phyloP scores from a whole-genome alignment of 2,329 filamentous ascomycete genomes.

The Pseudocercospora musae region DNA sequence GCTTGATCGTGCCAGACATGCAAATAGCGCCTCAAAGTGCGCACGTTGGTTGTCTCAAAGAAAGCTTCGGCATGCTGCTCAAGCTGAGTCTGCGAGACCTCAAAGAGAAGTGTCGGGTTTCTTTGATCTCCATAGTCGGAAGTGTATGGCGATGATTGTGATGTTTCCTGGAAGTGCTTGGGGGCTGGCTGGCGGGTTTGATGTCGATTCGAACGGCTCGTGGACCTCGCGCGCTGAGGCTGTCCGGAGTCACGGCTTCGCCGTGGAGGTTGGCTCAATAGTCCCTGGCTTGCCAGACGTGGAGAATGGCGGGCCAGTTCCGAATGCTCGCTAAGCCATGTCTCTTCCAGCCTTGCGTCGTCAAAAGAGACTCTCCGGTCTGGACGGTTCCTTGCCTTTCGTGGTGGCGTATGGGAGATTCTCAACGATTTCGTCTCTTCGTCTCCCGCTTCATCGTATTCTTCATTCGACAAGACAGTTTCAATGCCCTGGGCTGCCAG shows the following conservation, averaged over 20 bases:
- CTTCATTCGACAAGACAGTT: conserved; percentile 25
- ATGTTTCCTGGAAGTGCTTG: conserved; percentile 18
- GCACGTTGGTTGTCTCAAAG: conserved; percentile 20
- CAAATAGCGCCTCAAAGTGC: conserved; percentile 21
- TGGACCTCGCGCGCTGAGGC: conserved; percentile 23
- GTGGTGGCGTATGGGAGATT: conserved; percentile 5
- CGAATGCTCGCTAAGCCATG: conserved; percentile 40
- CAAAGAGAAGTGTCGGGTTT: conserved; percentile 23
- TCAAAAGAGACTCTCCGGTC: conserved; percentile 55
- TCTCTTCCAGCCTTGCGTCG: conserved; percentile 53
- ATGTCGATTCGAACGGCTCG: conserved; percentile 20
- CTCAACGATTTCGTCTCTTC: conserved; percentile 15
- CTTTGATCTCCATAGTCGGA: conserved; percentile 18
- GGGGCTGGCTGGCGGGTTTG: conserved; percentile 11
- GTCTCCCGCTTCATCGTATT: conserved; percentile 37
- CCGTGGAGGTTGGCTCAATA: conserved; percentile 22
- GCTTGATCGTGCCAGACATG: conserved; percentile 47
- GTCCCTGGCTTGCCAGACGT: conserved; percentile 6
- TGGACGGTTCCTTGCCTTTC: conserved; percentile 23
- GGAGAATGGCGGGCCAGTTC: conserved; percentile 9
- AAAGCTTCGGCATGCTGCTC: conserved; percentile 33
- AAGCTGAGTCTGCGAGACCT: conserved; percentile 28
- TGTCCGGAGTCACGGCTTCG: conserved; percentile 12
- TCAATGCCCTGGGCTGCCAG: conserved; percentile 27
- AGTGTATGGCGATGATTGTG: conserved; percentile 15